Evolutionary conservation across 495 filamentous ascomycete species (phyloP), one percentile per base, ranked within the genome.

Genomic region (Talaromyces stipitatus): DNA sequence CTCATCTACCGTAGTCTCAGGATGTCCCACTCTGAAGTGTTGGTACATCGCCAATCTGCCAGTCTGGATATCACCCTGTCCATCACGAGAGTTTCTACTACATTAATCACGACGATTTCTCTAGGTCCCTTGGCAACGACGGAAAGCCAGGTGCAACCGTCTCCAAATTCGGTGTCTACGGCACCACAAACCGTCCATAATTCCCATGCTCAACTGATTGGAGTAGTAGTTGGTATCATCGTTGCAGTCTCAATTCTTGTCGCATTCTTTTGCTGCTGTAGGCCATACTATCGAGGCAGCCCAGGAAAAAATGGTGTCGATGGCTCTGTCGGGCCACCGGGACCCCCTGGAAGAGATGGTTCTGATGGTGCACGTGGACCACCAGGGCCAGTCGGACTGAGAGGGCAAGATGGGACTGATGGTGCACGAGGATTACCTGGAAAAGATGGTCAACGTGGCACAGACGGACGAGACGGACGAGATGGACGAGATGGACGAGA

Each of bases 61-160:
- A 36, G 30, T 36, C 22, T 53, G 28, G 50, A 53, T 53, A 36
- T 53, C n/a, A 36, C 50, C 23, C 12, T 53, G 7, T 14, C 50
- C n/a, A 53, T 53, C 27, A 53, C 50, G 29, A 53, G 30, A 36
- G 29, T 53, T 33, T 53, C 50, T 28, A 53, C 50, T 36, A 53
- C 50, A 4, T 23, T 53, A 14, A 36, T 53, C 18, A 32, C 50
- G 33, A 36, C 30, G 9, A 53, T 53, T n/a, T 28, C 23, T 50
- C 4, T 50, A 50, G 28, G n/a, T n/a, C 30, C 50, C 14, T 9
- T 36, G 29, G 50, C 50, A 32, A 36, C 50, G 23, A 53, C 50
- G 4, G 29, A 11, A 53, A 53, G 27, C 23, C 50, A 53, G 28
- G 50, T 53, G 9, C 50, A 53, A 53, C 50, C 46, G 46, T 53